Evolutionary conservation across 176 grass and related monocot species (phyloP).

Genomic region (Echinochloa phyllopogon): DNA sequence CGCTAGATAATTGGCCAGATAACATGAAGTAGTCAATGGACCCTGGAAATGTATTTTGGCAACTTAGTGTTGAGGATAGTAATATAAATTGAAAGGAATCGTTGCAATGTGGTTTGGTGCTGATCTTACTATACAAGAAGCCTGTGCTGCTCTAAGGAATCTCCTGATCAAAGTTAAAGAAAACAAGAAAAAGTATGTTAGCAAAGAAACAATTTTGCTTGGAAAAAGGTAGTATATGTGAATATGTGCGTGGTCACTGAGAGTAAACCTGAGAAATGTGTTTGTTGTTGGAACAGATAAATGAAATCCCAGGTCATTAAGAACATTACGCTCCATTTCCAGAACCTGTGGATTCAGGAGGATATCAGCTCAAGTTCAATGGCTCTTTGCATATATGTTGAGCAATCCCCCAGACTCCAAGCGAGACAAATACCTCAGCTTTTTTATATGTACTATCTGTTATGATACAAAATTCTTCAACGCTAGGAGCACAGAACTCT

Average conservation of each 20-base stretch:
- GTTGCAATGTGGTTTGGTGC: conserved; percentile 18
- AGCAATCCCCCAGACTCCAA: conserved; percentile 11
- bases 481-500: conserved; percentile 76
- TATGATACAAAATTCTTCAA: conserved; percentile 85
- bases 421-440: conserved; percentile 67
- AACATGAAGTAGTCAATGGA: conserved; percentile 47
- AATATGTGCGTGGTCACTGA: conserved; percentile 11
- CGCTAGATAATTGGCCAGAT: conserved; percentile 80
- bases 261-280: conserved; percentile 82
- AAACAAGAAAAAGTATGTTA: conserved; percentile 35
- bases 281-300: conserved; percentile 83
- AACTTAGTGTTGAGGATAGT: conserved; percentile 29
- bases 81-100: conserved; percentile 28
- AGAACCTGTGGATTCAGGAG: conserved; percentile 68
- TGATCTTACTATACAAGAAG: conserved; percentile 69
- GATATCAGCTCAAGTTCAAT: conserved; percentile 28
- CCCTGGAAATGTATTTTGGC: conserved; percentile 52
- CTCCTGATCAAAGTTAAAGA: conserved; percentile 62
- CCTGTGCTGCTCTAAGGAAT: conserved; percentile 82
- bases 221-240: conserved; percentile 32
- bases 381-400: conserved; percentile 22
- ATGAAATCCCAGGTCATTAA: conserved; percentile 66
- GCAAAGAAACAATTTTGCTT: conserved; percentile 5
- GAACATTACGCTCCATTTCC: conserved; percentile 76
- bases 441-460: conserved; percentile 81